phyloP scores from a whole-genome alignment of 805 yeast species.

The Nakazawaea peltata region DNA sequence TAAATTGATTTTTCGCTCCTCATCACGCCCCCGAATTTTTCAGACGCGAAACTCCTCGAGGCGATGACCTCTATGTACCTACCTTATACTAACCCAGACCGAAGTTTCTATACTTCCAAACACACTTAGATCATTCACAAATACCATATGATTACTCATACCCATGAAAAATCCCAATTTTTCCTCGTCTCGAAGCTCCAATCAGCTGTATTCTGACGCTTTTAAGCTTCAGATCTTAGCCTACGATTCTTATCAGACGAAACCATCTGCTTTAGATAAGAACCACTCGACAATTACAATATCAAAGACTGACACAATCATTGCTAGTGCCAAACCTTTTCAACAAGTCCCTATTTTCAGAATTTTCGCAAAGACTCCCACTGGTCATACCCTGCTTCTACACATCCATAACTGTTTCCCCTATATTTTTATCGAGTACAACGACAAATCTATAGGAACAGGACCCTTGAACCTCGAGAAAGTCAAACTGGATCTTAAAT shows the following conservation, averaged over 20 bases:
- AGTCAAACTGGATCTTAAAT: constrained; percentile 24
- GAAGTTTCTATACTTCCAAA: too few relatives aligned
- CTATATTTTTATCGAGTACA: constrained; percentile 62
- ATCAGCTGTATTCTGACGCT: background rate
- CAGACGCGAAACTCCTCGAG: too few relatives aligned
- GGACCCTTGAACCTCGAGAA: constrained; percentile 11
- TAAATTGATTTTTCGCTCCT: too few relatives aligned
- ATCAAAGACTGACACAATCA: constrained; percentile 18
- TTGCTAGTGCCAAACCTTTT: constrained; percentile 14
- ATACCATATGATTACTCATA: too few relatives aligned
- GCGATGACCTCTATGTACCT: too few relatives aligned
- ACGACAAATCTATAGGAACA: too few relatives aligned
- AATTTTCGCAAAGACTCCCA: constrained; percentile 61
- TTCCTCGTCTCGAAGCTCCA: background rate
- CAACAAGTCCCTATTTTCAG: constrained; percentile 67
- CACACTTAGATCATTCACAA: too few relatives aligned
- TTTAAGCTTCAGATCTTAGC: constrained; percentile 49
- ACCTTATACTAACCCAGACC: too few relatives aligned
- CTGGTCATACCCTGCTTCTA: constrained; percentile 50
- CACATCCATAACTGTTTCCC: constrained; percentile 87
- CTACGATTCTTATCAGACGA: constrained; percentile 57
- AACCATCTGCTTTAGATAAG: constrained; percentile 49
- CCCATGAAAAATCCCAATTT: too few relatives aligned
- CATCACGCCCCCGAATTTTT: too few relatives aligned
- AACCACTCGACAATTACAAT: constrained; percentile 20